Base-by-base conservation (phyloP, 441 rosid genomes). In the Macaranga tanarius region DNA sequence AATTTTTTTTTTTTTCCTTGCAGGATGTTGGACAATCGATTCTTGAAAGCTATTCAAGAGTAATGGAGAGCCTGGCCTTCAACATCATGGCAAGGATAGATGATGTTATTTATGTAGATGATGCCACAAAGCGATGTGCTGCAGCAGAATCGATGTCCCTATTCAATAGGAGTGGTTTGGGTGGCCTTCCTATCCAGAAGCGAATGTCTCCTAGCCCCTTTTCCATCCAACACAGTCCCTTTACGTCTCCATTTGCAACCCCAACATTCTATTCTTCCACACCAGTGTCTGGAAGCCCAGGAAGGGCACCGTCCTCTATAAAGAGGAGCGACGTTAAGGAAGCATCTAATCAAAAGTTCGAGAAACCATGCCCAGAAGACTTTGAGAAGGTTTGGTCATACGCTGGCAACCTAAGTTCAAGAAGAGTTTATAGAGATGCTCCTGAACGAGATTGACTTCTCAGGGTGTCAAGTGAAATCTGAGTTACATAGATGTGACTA, bases 1-100 rank as follows among this genome's bases (percentile, higher is more conserved):
- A 22, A 51, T 65, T 19, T 9, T 72, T 62, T n/a, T 48, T 65
- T 20, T 9, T 72, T 62, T 15, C 38, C 16, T 59, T 77, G 75
- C 85, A 95, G 98, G 99, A 95, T 83, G 98, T 95, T 62, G 99
- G 99, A 47, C 97, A 91, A 72, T 89, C 98, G 1, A 93, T 95
- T 70, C 91, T 95, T 2, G 98, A 93, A 81, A 91, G 99, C 84
- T 95, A 95, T 87, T 91, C 99, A 1, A 88, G 99, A 83, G 99
- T 95, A 64, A 88, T 86, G 90, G 99, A 95, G 88, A 91, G 99
- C 87, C 73, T 93, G 84, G 99, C 99, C 66, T 93, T 95, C 84
- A 95, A 95, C 86, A 86, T 93, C 40, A 91, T 84, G 78, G 98
- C 99, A 17, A 95, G 98, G 80, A 91, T 93, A 74, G 99, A 95